Evolutionary conservation across 768 basidiomycete species (phyloP).

Genomic region (Trametes villosa): DNA sequence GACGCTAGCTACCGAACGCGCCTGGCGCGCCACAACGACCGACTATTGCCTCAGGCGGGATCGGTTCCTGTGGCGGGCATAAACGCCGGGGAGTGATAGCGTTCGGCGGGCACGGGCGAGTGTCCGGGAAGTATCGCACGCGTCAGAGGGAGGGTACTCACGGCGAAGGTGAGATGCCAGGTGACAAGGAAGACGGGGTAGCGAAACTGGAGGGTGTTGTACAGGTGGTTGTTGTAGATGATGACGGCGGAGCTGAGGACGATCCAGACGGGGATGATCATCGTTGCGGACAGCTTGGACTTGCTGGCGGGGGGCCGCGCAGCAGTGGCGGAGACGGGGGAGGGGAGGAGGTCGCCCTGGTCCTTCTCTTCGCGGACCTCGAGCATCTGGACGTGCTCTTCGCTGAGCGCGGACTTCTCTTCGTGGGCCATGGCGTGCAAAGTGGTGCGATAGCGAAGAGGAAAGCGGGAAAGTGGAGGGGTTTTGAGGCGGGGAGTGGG

Average conservation of each 20-base stretch:
- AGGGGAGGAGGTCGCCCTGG: conserved; percentile 48
- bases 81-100: conserved; percentile 1
- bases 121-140: background rate
- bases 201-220: conserved; percentile 81
- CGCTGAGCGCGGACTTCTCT: background rate
- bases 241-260: conserved; percentile 87
- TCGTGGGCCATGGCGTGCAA: background rate
- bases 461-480: background rate
- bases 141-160: conserved; percentile 35
- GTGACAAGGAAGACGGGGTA: conserved; percentile 94
- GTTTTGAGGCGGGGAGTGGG: background rate
- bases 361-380: conserved; percentile 32
- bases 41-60: background rate
- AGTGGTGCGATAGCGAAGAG: background rate
- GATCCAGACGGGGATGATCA: conserved; percentile 94
- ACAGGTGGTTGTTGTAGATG: conserved; percentile 93
- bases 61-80: conserved; percentile 14
- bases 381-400: conserved; percentile 29
- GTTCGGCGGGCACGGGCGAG: conserved; percentile 1
- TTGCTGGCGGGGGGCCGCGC: conserved; percentile 38
- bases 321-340: conserved; percentile 53
- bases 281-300: conserved; percentile 61
- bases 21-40: background rate
- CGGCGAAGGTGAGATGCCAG: conserved; percentile 75
- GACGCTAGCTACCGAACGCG: background rate